These are phyloP conservation scores for Theobroma grandiflorum DNA, from an alignment of 441 rosid genomes.

Conservation along the genomic window DNA sequence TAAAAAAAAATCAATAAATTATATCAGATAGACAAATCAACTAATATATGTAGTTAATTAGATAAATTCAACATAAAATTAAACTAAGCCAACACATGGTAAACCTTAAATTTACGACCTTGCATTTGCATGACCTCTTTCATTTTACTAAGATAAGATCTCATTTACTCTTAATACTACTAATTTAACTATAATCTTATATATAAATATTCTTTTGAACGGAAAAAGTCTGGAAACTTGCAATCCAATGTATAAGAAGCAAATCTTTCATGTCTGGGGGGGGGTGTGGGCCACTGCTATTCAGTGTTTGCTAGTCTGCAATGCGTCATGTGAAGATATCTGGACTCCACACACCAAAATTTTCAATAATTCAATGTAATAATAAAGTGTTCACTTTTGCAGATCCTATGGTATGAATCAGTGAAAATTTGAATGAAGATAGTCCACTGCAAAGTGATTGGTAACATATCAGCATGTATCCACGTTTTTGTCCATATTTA, in stretches of 20 bases:
- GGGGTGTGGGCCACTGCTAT: neutral
- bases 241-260: neutral
- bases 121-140: too few species aligned
- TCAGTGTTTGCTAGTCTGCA: slow-evolving; percentile 12
- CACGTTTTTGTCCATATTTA: neutral
- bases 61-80: neutral
- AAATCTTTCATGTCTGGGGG: slow-evolving; percentile 12
- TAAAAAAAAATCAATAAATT: too few species aligned
- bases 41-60: neutral
- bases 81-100: too few species aligned
- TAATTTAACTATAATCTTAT: too few species aligned
- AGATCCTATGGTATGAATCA: neutral
- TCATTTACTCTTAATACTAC: too few species aligned
- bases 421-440: neutral
- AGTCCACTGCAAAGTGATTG: neutral
- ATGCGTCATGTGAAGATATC: slow-evolving; percentile 12
- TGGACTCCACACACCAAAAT: slow-evolving; percentile 23
- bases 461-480: neutral
- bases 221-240: neutral
- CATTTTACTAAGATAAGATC: too few species aligned
- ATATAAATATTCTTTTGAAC: neutral
- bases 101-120: too few species aligned
- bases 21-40: too few species aligned
- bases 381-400: slow-evolving; percentile 5
- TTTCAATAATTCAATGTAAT: neutral